Base-by-base conservation (phyloP, 208 protist species). In the Leptomonas seymouri region DNA sequence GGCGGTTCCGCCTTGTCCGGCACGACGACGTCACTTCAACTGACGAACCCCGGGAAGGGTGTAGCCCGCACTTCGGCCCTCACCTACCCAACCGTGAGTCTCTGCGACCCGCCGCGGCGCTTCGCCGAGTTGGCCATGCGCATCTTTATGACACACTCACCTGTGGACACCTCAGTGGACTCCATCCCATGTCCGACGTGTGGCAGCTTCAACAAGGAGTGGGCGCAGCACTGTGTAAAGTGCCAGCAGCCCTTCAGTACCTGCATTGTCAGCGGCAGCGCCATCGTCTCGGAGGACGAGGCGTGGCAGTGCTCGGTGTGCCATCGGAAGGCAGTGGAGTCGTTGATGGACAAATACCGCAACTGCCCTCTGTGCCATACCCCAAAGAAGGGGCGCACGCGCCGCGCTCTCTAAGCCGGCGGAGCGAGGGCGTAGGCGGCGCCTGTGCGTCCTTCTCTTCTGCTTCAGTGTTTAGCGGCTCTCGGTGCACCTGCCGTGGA, bases 331-430 rank as follows among this genome's bases (percentile, higher is more conserved):
- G 87, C 93, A 12, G 41, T 95, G 14, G 90, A 97, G 28, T 71
- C 81, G 34, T 89, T 90, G 61, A 81, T 83, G 18, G 87, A 91
- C 27, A 71, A 80, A 23, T 89, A 82, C 58, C 71, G 74, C 31
- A 94, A 97, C 83, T 98, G 95, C 81, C 95, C 95, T 6, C 80
- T 98, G 36, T 98, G 95, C 71, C 95, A 98, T 80, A 81, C 89
- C 23, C 81, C 89, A 16, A 90, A 77, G 66, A 86, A 84, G 66
- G 78, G 78, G 20, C 66, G 86, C 36, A 66, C 63, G 5, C 82
- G 76, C 31, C 70, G 78, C 27, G 71, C 48, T 5, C 48, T 81
- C 15, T 84, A 39, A 80, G 16, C 41, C 3, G 0, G 7, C 12
- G 7, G 34, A 39, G 34, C 3, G 34, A 39, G 34, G 9, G 34